These are phyloP conservation scores for Penicillium crustosum DNA, from an alignment of 2,329 filamentous ascomycete species.

Conservation along the genomic window DNA sequence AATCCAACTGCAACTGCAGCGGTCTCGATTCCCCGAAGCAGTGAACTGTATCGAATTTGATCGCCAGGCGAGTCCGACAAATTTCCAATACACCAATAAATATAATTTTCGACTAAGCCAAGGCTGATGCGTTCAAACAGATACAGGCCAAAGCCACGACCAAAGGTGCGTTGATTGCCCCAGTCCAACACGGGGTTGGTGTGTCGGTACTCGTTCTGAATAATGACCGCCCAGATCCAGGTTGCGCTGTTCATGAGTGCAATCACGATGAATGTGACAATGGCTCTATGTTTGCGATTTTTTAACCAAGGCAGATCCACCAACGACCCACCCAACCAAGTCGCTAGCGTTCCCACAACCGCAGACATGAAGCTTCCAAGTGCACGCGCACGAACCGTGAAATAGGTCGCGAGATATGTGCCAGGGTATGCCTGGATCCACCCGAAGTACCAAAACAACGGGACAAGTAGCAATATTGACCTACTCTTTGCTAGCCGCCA, in stretches of 20 bases:
- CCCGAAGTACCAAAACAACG: conserved; percentile 34
- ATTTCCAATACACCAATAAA: conserved; percentile 51
- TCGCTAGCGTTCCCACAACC: conserved; percentile 41
- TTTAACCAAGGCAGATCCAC: conserved; percentile 44
- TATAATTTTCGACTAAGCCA: conserved; percentile 47
- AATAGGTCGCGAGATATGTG: conserved; percentile 46
- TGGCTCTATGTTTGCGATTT: conserved; percentile 42
- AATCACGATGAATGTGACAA: conserved; percentile 44
- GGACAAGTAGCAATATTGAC: conserved; percentile 39
- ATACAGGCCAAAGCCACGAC: conserved; percentile 46
- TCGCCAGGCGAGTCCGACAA: conserved; percentile 47
- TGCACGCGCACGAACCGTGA: conserved; percentile 45
- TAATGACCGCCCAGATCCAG: conserved; percentile 51
- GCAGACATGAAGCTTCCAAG: conserved; percentile 42
- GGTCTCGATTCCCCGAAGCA: conserved; percentile 46
- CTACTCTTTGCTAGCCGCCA: conserved; percentile 36
- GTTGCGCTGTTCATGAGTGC: conserved; percentile 45
- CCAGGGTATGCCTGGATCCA: conserved; percentile 46
- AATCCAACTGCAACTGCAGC: conserved; percentile 46
- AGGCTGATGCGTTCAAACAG: conserved; percentile 44
- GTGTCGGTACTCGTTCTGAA: conserved; percentile 50
- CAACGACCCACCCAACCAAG: conserved; percentile 39
- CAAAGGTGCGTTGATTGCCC: conserved; percentile 42
- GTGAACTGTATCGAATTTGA: conserved; percentile 48
- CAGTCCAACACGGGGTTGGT: conserved; percentile 48